Base-by-base conservation (phyloP, 177 flowering plant species). In the Telopea speciosissima region DNA sequence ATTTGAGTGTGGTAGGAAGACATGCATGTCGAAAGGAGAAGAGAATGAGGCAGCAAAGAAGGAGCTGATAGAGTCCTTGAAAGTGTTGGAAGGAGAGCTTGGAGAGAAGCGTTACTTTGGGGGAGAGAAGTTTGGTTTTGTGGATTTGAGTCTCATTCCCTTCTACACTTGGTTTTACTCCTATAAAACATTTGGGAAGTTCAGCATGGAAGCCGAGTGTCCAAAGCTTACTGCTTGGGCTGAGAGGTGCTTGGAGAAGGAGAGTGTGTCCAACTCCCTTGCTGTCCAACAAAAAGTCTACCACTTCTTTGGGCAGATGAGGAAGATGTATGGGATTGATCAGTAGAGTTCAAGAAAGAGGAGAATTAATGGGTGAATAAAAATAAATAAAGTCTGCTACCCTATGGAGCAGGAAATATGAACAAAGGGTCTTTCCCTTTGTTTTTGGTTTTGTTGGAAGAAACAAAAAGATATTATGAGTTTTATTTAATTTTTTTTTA, bases 181-280 rank as follows among this genome's bases (percentile, higher is more conserved):
- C 24, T 69, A 65, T 19, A 71, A 75, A 65, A 52, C 44, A 0
- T 22, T 12, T 25, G 81, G 70, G n/a, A 70, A 66, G n/a, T 72
- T 79, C 66, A 75, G 33, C 7, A 31, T 75, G 24, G 78, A 75
- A 64, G 72, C 52, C 2, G 60, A 60, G 19, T 68, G 78, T 59
- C 70, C 81, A 12, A 71, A 74, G 67, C 59, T 78, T 52, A 26
- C 72, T 12, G 70, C 28, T 6, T 78, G 78, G 78, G 68, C 69
- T 1, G 68, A 74, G 70, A 69, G 64, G 65, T 79, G 81, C 67
- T 62, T 67, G 76, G 59, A 79, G 63, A 73, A 63, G 58, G 81
- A 79, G 56, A 76, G 77, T 61, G 79, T 79, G 3, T 68, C 74
- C 8, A 68, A 76, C 56, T 10, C 69, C 13, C 76, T 79, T 31